These are phyloP conservation scores for Dissophora globulifera DNA, from an alignment of 192 early-diverging fungal genomes.

Conservation along the genomic window DNA sequence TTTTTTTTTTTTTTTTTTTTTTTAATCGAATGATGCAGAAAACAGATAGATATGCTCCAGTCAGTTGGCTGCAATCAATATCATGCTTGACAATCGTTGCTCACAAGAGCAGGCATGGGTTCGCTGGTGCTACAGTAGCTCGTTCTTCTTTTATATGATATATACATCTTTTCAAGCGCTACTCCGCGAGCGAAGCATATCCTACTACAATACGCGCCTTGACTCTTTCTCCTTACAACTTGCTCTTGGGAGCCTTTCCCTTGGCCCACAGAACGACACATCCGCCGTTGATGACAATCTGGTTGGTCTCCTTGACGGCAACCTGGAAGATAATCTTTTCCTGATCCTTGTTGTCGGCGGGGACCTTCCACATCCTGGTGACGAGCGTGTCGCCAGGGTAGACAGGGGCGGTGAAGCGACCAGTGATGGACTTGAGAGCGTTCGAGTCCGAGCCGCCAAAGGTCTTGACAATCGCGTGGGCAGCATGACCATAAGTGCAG, in stretches of 20 bases:
- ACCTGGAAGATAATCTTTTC: constrained; percentile 68
- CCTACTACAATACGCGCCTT: too few relatives aligned
- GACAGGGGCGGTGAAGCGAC: constrained; percentile 75
- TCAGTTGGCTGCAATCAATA: too few relatives aligned
- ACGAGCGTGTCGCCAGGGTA: constrained; percentile 80
- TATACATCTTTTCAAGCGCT: too few relatives aligned
- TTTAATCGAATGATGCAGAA: not conserved
- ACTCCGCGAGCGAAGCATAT: too few relatives aligned
- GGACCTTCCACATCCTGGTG: constrained; percentile 78
- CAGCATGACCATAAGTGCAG: constrained; percentile 67
- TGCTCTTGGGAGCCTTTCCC: constrained; percentile 30
- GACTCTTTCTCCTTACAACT: constrained; percentile 29
- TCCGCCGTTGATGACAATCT: constrained; percentile 70
- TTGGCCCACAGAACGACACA: constrained; percentile 57
- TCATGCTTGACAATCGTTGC: too few relatives aligned
- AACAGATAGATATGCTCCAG: too few relatives aligned
- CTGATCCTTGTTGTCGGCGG: constrained; percentile 48
- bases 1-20: too few relatives aligned
- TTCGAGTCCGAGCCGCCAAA: constrained; percentile 64
- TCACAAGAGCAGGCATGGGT: too few relatives aligned
- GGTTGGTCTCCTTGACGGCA: constrained; percentile 66
- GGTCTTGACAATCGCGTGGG: constrained; percentile 66
- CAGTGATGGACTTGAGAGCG: constrained; percentile 70
- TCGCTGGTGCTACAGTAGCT: too few relatives aligned
- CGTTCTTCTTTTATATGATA: constrained; percentile 12